phyloP scores from a whole-genome alignment of 305 asterid species.

The Petunia hybrid region DNA sequence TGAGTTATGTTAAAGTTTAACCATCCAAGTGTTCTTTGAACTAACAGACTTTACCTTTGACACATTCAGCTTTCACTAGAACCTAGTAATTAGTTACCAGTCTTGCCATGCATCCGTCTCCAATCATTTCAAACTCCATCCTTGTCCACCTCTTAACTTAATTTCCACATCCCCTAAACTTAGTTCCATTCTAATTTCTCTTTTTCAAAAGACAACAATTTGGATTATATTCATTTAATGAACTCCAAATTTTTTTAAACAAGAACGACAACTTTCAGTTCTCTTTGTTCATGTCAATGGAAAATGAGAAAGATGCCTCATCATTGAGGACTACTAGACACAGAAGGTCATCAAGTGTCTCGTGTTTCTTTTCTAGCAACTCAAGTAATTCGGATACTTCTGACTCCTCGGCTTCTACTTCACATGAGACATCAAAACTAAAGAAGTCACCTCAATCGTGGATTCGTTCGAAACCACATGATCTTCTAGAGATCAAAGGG shows the following conservation, averaged over 20 bases:
- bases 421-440: background rate
- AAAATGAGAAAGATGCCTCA: conserved; percentile 11
- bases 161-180: too few relatives aligned
- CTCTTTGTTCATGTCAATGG: conserved; percentile 8
- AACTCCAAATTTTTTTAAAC: background rate
- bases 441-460: conserved; percentile 2
- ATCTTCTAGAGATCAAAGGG: conserved; percentile 33
- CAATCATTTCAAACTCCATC: background rate
- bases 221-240: background rate
- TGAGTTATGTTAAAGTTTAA: background rate
- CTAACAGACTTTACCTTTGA: background rate
- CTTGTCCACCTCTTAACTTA: too few relatives aligned
- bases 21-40: conserved; percentile 14
- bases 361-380: background rate
- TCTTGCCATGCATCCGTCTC: background rate
- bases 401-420: background rate
- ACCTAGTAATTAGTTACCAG: too few relatives aligned
- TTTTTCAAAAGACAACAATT: background rate
- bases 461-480: conserved; percentile 24
- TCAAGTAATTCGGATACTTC: conserved; percentile 1
- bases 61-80: background rate
- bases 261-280: background rate
- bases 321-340: conserved; percentile 1
- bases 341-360: conserved; percentile 30
- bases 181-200: background rate